These are phyloP conservation scores for Plenodomus biglobosus DNA, from an alignment of 2,329 filamentous ascomycete genomes.

Conservation along the genomic window DNA sequence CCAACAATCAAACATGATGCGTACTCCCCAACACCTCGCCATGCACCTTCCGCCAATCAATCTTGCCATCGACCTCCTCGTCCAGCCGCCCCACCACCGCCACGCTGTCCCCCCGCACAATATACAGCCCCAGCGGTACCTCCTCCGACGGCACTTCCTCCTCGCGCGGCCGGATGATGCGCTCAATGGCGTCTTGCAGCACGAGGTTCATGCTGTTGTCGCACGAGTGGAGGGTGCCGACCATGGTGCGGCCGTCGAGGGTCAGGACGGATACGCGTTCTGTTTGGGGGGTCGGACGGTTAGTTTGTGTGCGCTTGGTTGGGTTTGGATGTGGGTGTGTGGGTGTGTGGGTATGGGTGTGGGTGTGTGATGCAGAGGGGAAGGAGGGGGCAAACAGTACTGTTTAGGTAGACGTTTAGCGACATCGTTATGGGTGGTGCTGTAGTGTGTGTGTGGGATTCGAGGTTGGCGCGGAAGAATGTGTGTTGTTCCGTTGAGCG, in stretches of 20 bases:
- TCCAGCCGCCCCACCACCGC: constrained; percentile 87
- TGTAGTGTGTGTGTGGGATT: background rate
- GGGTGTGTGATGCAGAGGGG: constrained; percentile 9
- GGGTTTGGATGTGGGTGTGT: too few relatives aligned
- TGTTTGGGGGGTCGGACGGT: too few relatives aligned
- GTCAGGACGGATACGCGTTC: constrained; percentile 93
- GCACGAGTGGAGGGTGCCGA: constrained; percentile 77
- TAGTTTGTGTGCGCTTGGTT: too few relatives aligned
- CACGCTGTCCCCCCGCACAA: constrained; percentile 93
- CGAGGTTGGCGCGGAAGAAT: background rate
- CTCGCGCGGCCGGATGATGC: constrained; percentile 83
- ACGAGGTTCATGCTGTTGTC: constrained; percentile 95
- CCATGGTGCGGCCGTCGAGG: constrained; percentile 78
- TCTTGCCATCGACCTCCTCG: constrained; percentile 82
- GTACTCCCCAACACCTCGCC: constrained; percentile 81
- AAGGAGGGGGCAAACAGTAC: constrained; percentile 20
- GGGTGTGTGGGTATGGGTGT: background rate
- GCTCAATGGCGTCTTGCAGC: constrained; percentile 78
- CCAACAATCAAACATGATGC: constrained; percentile 61
- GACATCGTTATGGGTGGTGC: constrained; percentile 37
- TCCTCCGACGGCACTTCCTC: constrained; percentile 79
- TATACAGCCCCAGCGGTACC: constrained; percentile 82
- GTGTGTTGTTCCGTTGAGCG: too few relatives aligned
- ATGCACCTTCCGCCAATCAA: constrained; percentile 90
- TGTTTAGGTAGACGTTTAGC: constrained; percentile 49